Base-by-base conservation (phyloP, 768 basidiomycete species). In the Leccinum uliginosum region DNA sequence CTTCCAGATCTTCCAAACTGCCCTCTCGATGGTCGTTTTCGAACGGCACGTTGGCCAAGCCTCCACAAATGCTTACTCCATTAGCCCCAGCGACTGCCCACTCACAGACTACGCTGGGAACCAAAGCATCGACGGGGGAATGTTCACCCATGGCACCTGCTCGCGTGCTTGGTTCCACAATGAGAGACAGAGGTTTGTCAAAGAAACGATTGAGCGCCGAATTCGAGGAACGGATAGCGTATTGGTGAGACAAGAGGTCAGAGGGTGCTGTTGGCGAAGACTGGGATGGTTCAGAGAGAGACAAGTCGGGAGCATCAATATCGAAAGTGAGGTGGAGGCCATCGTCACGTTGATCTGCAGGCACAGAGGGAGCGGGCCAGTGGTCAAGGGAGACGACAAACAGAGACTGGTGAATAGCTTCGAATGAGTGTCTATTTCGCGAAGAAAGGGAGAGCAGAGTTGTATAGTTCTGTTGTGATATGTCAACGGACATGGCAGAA, bases 81-180 rank as follows among this genome's bases (percentile, higher is more conserved):
- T 57, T 56, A 9, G 64, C 66, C 6, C 61, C 60, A 30, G 68
- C 82, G 35, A 97, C 74, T 1, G 85, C 85, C 63, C 91, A 95
- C 62, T 97, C 93, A 30, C 85, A 84, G 8, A 90, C 84, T 49
- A 93, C 87, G 59, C 89, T 91, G 0, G 94, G 94, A 2, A 95
- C 85, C 14, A 98, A 76, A 1, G 94, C 96, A 60, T 97, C 95
- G 57, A 87, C 87, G 0, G 91, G 87, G 0, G 91, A 89, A 69
- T 96, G 94, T 73, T 98, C 95, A 5, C 95, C 95, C 65, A 85
- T 83, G 43, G 89, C 88, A 38, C 93, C 91, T 6, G 91, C 90
- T 35, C 91, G 85, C 2, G 87, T 86, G 53, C 87, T 89, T 1
- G 86, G 82, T 68, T 98, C 95, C 35, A 98, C 85, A 49, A 91